Evolutionary conservation across 805 yeast species (phyloP).

Genomic region (Suhomyces vadensis): DNA sequence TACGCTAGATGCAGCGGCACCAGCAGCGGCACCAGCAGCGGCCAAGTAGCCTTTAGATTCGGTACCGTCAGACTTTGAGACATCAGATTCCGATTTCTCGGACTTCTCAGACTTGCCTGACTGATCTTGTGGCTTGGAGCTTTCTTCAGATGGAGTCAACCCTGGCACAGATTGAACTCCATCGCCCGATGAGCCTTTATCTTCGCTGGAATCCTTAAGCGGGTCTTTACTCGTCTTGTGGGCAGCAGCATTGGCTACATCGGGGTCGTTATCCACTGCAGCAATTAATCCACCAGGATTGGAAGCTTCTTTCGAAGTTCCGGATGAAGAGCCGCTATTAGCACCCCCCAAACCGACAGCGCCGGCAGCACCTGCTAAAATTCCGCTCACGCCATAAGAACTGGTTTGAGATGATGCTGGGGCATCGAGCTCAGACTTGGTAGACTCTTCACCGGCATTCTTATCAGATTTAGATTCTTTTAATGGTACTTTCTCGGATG

Average conservation of each 20-base stretch:
- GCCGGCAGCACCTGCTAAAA: constrained; percentile 19
- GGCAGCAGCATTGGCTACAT: constrained; percentile 15
- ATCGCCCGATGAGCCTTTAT: constrained; percentile 6
- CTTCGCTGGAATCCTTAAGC: not conserved
- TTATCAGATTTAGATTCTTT: not conserved
- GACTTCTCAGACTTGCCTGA: not conserved
- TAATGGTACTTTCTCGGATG: not conserved
- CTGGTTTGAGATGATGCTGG: not conserved
- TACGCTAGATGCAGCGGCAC: constrained; percentile 18
- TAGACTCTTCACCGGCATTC: not conserved
- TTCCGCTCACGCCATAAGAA: constrained; percentile 12
- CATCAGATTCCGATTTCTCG: not conserved
- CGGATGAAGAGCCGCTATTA: not conserved
- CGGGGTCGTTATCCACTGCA: constrained; percentile 18
- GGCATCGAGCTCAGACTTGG: no score
- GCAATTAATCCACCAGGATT: not conserved
- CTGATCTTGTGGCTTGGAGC: not conserved
- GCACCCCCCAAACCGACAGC: constrained; percentile 13
- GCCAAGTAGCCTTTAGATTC: constrained; percentile 9
- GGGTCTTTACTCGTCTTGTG: constrained; percentile 9
- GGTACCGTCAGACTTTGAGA: no score
- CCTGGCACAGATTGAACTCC: constrained; percentile 24
- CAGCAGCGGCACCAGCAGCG: constrained; percentile 20
- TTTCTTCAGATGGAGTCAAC: constrained; percentile 9
- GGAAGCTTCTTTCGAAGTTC: not conserved